Evolutionary conservation across 108 stramenopile genomes (phyloP).

Genomic region (Aureococcus anophagefferens): DNA sequence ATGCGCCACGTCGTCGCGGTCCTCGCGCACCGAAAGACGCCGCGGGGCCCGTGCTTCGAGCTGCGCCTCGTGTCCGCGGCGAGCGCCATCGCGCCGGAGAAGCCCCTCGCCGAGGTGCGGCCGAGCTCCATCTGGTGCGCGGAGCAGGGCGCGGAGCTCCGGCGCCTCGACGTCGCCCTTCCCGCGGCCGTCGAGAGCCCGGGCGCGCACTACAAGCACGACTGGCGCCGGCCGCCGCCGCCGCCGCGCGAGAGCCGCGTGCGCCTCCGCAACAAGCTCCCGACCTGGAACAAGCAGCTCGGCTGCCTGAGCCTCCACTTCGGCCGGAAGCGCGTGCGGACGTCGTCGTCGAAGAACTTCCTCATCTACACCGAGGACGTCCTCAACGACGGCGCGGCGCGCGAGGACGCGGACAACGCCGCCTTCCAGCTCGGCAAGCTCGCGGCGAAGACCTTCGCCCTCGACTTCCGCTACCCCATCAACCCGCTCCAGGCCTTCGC

Average conservation of each 20-base stretch:
- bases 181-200: neutral
- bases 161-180: neutral
- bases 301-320: conserved; percentile 7
- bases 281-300: conserved; percentile 7
- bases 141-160: neutral
- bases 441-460: conserved; percentile 3
- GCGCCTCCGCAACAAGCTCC: neutral
- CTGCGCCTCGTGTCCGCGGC: conserved; percentile 4
- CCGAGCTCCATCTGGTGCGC: neutral
- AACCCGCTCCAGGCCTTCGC: conserved; percentile 26
- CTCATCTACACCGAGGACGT: neutral
- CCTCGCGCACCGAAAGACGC: neutral
- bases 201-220: neutral
- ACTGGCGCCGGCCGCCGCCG: no score
- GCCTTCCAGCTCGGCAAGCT: conserved; percentile 24
- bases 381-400: neutral
- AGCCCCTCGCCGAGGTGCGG: neutral
- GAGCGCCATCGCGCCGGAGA: neutral
- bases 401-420: neutral
- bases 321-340: conserved; percentile 5
- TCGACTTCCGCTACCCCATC: conserved; percentile 22
- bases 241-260: neutral
- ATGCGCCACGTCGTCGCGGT: neutral
- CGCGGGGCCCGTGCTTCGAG: conserved; percentile 5
- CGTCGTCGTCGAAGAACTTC: conserved; percentile 14